Percentiles rank a stretch among this genome's conserved stretches.
phyloP scores from a whole-genome alignment of 1,284 basidiomycete species.

The Omphalotus olearius region DNA sequence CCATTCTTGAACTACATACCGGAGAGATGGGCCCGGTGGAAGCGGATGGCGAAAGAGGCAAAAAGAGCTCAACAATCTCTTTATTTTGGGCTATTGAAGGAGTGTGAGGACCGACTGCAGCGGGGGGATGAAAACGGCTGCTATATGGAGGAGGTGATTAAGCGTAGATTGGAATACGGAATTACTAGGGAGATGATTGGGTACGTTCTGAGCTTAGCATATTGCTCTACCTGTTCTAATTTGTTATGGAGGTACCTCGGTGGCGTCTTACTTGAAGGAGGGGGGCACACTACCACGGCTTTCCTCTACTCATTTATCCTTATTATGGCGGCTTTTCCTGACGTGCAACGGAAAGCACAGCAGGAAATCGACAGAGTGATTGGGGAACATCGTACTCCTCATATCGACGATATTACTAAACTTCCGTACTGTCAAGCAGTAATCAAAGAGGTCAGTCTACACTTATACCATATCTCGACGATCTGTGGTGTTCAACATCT shows the following conservation, averaged over 20 bases:
- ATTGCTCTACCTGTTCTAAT: background rate
- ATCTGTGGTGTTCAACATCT: background rate
- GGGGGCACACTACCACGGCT: constrained; percentile 16
- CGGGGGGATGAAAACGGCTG: constrained; percentile 8
- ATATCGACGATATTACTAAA: constrained; percentile 20
- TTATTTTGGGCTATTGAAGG: constrained; percentile 16
- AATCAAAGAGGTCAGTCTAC: constrained; percentile 18
- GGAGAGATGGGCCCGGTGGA: constrained; percentile 23
- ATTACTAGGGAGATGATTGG: constrained; percentile 10
- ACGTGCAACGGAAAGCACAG: constrained; percentile 23
- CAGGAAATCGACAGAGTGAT: constrained; percentile 26
- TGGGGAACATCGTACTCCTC: constrained; percentile 21
- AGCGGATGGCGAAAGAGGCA: constrained; percentile 15
- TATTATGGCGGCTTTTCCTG: constrained; percentile 19
- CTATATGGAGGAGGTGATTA: constrained; percentile 10
- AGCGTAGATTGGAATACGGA: constrained; percentile 5
- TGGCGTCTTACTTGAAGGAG: constrained; percentile 19
- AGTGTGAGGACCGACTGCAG: constrained; percentile 9
- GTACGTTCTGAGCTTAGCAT: constrained; percentile 1
- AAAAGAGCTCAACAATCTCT: constrained; percentile 19
- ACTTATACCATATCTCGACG: background rate
- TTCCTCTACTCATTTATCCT: constrained; percentile 17
- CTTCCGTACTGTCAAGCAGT: constrained; percentile 27
- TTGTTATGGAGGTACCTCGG: constrained; percentile 16
- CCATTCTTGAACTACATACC: constrained; percentile 24